Conservation (phyloP, 2,329 filamentous ascomycete genomes). For the Penicillium sp. region DNA sequence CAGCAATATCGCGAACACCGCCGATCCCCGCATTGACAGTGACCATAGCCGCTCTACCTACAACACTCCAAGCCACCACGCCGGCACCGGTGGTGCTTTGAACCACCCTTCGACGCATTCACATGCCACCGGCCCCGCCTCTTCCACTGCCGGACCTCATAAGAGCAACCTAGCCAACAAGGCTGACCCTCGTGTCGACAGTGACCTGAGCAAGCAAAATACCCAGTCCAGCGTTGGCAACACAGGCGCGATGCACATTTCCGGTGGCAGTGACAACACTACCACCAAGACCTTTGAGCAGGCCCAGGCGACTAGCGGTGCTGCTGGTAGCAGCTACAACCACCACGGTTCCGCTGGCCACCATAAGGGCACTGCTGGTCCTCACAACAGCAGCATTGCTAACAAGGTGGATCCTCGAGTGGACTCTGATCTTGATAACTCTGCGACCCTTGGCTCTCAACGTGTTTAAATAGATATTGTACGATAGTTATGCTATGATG, state of each 20-base stretch:
- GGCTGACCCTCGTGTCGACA: slow-evolving; percentile 10
- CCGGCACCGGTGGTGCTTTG: background rate
- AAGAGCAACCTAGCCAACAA: slow-evolving; percentile 14
- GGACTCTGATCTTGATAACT: slow-evolving; percentile 21
- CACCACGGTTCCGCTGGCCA: background rate
- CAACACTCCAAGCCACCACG: background rate
- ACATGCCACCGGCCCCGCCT: slow-evolving; percentile 10
- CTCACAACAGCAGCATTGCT: slow-evolving; percentile 13
- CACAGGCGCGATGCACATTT: slow-evolving; percentile 8
- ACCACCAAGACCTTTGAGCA: slow-evolving; percentile 20
- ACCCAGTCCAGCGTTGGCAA: slow-evolving; percentile 13
- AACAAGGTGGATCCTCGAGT: slow-evolving; percentile 23
- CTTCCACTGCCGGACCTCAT: slow-evolving; percentile 15
- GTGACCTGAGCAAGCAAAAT: slow-evolving; percentile 10
- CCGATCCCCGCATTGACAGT: slow-evolving; percentile 18
- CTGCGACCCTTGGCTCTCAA: slow-evolving; percentile 15
- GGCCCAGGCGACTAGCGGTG: slow-evolving; percentile 10
- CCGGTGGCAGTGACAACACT: slow-evolving; percentile 12
- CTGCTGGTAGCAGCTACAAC: slow-evolving; percentile 19
- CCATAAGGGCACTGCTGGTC: slow-evolving; percentile 12
- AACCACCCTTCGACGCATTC: slow-evolving; percentile 4
- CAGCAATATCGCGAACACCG: slow-evolving; percentile 13
- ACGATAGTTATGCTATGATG: slow-evolving; percentile 4
- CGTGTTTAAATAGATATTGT: slow-evolving; percentile 9
- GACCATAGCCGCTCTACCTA: slow-evolving; percentile 6